phyloP scores from a whole-genome alignment of 2,329 filamentous ascomycete genomes.

The Neobulgaria alba region DNA sequence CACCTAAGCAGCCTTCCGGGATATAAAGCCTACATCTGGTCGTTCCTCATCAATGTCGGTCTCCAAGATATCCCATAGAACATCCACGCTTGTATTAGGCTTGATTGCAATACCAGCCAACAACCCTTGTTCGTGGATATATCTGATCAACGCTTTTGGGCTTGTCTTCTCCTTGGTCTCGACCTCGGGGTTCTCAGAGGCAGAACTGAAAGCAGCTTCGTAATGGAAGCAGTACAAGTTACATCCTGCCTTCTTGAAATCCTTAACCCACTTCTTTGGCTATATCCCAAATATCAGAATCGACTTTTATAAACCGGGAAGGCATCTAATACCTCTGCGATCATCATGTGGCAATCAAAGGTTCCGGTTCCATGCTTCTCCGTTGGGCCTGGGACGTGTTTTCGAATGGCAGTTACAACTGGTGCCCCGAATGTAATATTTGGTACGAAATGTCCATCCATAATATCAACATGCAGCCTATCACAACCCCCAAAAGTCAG shows the following conservation, averaged over 20 bases:
- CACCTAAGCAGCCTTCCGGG: not conserved
- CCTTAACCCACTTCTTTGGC: constrained; percentile 97
- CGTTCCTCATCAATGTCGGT: constrained; percentile 62
- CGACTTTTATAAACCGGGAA: too few species aligned
- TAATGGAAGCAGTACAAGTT: constrained; percentile 99
- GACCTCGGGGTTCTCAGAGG: constrained; percentile 69
- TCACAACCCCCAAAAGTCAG: not conserved
- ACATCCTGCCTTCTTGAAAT: constrained; percentile 88
- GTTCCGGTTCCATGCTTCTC: constrained; percentile 71
- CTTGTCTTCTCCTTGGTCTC: constrained; percentile 63
- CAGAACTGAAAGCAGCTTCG: constrained; percentile 80
- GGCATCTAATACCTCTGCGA: constrained; percentile 88
- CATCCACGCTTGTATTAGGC: constrained; percentile 81
- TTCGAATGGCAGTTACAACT: constrained; percentile 87
- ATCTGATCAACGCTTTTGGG: constrained; percentile 77
- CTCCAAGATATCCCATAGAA: constrained; percentile 84
- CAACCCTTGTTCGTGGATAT: constrained; percentile 83
- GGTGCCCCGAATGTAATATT: constrained; percentile 97
- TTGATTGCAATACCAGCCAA: constrained; percentile 93
- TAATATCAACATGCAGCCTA: constrained; percentile 63
- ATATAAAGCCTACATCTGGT: constrained; percentile 63
- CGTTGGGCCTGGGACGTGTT: constrained; percentile 69
- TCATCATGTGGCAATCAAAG: constrained; percentile 99
- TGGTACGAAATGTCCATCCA: constrained; percentile 98
- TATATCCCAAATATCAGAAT: constrained; percentile 33